Conservation (phyloP, 352 stramenopile genomes). For the Phytophthora constricta region DNA sequence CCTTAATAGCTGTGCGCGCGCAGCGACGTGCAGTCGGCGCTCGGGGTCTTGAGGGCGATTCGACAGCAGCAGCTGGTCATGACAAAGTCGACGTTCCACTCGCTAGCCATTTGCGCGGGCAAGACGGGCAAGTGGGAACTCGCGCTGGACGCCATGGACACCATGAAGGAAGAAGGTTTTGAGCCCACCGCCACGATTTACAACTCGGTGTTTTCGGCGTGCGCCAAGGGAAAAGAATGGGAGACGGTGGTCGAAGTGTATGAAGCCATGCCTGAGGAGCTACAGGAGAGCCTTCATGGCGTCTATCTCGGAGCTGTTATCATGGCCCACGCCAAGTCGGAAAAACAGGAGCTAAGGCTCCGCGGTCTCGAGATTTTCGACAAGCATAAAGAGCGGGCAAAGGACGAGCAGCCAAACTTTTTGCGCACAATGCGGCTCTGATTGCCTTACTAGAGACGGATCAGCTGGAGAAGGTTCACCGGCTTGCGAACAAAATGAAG, state of each 20-base stretch:
- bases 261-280: constrained; percentile 55
- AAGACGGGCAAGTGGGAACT: constrained; percentile 82
- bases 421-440: constrained; percentile 75
- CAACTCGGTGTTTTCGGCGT: constrained; percentile 83
- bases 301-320: constrained; percentile 74
- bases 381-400: constrained; percentile 35
- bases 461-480: constrained; percentile 64
- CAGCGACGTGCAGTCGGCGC: constrained; percentile 70
- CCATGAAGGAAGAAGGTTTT: constrained; percentile 59
- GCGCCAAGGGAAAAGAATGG: constrained; percentile 81
- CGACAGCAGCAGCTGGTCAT: constrained; percentile 63
- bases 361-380: constrained; percentile 68
- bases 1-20: constrained; percentile 82
- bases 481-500: constrained; percentile 67
- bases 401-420: constrained; percentile 65
- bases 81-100: constrained; percentile 84
- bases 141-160: constrained; percentile 64
- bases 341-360: constrained; percentile 37
- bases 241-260: constrained; percentile 69
- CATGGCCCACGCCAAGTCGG: constrained; percentile 77
- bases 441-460: constrained; percentile 60
- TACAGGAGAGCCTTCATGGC: constrained; percentile 44
- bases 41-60: constrained; percentile 74
- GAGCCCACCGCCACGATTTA: constrained; percentile 72
- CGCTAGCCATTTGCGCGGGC: constrained; percentile 75